Conservation (phyloP, 2,329 filamentous ascomycete genomes). For the Claviceps maximensis region DNA sequence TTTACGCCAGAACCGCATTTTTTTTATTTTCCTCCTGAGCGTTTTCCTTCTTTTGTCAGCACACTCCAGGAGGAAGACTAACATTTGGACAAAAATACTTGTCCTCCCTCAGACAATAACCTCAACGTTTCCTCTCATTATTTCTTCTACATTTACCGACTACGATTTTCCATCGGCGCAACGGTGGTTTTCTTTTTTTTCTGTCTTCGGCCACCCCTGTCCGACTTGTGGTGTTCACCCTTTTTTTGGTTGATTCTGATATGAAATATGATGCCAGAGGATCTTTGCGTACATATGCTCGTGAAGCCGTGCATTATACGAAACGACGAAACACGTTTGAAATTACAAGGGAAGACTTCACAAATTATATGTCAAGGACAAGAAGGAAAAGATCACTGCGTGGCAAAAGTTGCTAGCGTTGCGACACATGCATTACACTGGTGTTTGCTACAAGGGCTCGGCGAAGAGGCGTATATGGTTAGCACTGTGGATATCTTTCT, state of each 20-base stretch:
- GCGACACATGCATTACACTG: constrained; percentile 8
- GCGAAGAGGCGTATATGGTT: constrained; percentile 11
- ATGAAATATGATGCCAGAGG: constrained; percentile 7
- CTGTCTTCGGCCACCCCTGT: neutral
- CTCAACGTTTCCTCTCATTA: constrained; percentile 1
- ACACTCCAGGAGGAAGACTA: neutral
- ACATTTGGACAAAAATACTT: neutral
- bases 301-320: constrained; percentile 1
- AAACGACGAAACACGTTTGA: constrained; percentile 1
- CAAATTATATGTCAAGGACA: constrained; percentile 3
- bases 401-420: constrained; percentile 3
- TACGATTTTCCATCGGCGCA: constrained; percentile 10
- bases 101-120: neutral
- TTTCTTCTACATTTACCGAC: neutral
- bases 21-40: neutral
- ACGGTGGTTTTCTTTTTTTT: constrained; percentile 8
- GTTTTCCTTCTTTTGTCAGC: neutral
- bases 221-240: constrained; percentile 16
- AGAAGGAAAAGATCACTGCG: neutral
- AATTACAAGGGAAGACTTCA: constrained; percentile 1
- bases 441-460: constrained; percentile 6
- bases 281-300: neutral
- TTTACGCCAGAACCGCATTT: neutral
- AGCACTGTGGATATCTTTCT: constrained; percentile 5
- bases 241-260: constrained; percentile 13